Percentiles rank a stretch among this genome's conserved stretches.
Evolutionary conservation across 2,329 filamentous ascomycete species (phyloP).

Genomic region (Calycina marina): DNA sequence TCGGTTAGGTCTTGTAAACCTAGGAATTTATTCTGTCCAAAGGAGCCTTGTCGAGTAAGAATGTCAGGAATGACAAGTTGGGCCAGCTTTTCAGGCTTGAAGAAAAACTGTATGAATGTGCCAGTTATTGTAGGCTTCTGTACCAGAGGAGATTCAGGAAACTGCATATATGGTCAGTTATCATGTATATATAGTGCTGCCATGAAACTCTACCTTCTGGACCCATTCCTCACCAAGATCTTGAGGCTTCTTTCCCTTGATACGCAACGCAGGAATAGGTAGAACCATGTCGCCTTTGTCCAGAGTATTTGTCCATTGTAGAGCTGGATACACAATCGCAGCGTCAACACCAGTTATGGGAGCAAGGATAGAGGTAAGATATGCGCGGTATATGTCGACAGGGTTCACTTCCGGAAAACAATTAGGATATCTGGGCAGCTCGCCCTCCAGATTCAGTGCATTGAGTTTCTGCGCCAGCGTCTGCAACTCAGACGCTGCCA

Average conservation of each 20-base stretch:
- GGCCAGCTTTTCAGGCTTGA: constrained; percentile 53
- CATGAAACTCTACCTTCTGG: constrained; percentile 32
- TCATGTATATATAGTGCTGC: constrained; percentile 1
- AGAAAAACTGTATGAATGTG: constrained; percentile 66
- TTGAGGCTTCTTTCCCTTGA: constrained; percentile 55
- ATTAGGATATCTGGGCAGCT: constrained; percentile 31
- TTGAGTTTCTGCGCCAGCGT: constrained; percentile 16
- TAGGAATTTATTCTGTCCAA: constrained; percentile 46
- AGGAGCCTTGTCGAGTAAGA: constrained; percentile 43
- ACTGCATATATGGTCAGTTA: constrained; percentile 29
- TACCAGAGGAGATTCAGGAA: constrained; percentile 57
- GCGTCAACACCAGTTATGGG: constrained; percentile 56
- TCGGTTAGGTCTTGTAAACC: constrained; percentile 48
- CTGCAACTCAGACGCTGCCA: constrained; percentile 7
- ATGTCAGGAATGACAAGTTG: constrained; percentile 56
- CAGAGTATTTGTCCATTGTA: constrained; percentile 65
- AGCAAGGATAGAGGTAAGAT: constrained; percentile 55
- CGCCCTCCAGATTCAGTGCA: constrained; percentile 13
- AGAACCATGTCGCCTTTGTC: constrained; percentile 75
- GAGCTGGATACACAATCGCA: constrained; percentile 55
- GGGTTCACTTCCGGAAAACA: constrained; percentile 58
- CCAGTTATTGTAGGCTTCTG: constrained; percentile 53
- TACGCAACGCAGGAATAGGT: constrained; percentile 62
- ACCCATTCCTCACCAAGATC: constrained; percentile 48
- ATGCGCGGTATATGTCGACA: constrained; percentile 64